Evolutionary conservation across 164 flowering plant species (phyloP), one percentile per base, ranked within the genome.

Genomic region (Annona cherimola): DNA sequence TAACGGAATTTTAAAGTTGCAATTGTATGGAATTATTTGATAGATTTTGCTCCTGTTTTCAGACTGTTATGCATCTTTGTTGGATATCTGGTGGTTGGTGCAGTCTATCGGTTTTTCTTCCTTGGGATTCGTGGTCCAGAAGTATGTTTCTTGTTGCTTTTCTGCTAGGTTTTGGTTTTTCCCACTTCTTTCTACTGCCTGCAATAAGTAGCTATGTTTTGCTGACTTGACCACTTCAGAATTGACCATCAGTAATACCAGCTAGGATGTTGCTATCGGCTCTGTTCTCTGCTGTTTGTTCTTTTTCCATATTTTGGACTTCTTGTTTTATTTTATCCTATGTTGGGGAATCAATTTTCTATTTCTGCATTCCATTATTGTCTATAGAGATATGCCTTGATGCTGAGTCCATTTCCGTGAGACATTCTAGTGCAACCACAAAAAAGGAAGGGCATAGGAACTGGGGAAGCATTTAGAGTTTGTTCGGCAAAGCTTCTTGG

Each of bases 61-160:
- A 94, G 97, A 76, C 14, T 85, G 26, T 69, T 88, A 54, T 91
- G 96, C 80, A 82, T 87, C 63, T 78, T 94, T 45, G 98, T 88
- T 78, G 90, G 42, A 14, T 94, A 92, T 83, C 72, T 94, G 70
- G 77, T 92, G 67, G 86, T 80, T 77, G 99, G 97, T 68, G 63
- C 84, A 71, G 84, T 78, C 69, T 91, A 92, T 79, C 87, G 97
- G 39, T 86, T 68, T 79, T 91, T 88, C 76, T 67, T 71, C 80
- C 91, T 90, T 61, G 84, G 90, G 63, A 65, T 92, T 76, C 97
- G 83, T 78, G 97, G 97, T 42, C 40, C 87, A 77, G 86, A 92
- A 72, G 99, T 94, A 88, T 59, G 91, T 79, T 71, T 74, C 74
- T 81, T 45, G 14, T 16, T 42, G 3, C 16, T 26, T 41, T 43